These are phyloP conservation scores for Gyromitra esculenta DNA, from an alignment of 2,329 filamentous ascomycete genomes.

Conservation along the genomic window DNA sequence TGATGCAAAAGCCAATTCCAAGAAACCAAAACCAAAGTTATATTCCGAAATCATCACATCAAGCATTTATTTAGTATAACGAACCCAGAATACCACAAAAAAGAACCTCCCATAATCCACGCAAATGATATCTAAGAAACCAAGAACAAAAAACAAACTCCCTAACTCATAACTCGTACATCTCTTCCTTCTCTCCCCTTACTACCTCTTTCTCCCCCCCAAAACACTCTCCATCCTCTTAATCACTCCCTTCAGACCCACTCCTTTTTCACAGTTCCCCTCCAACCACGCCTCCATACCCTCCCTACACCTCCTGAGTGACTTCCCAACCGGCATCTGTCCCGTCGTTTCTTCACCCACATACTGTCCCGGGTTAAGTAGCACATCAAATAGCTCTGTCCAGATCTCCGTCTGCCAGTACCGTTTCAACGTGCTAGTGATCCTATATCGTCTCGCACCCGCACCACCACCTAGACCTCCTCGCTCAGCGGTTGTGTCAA, in stretches of 20 bases:
- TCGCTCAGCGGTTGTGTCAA: conserved; percentile 72
- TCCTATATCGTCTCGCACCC: conserved; percentile 74
- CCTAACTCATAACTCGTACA: conserved; percentile 17
- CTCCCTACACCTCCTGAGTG: conserved; percentile 75
- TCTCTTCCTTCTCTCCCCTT: not conserved
- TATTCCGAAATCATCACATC: not conserved
- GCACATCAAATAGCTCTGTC: conserved; percentile 80
- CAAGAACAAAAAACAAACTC: conserved; percentile 4
- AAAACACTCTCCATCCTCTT: conserved; percentile 67
- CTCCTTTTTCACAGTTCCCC: conserved; percentile 81
- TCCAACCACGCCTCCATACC: conserved; percentile 87
- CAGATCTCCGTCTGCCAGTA: conserved; percentile 98
- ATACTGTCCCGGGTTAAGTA: conserved; percentile 81
- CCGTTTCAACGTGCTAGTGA: conserved; percentile 84
- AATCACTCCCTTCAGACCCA: conserved; percentile 76
- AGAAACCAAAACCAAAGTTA: not conserved
- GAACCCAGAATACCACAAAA: conserved; percentile 5
- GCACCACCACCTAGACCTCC: conserved; percentile 67
- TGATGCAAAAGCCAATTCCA: not conserved
- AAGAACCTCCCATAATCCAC: conserved; percentile 15
- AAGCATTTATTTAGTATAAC: not conserved
- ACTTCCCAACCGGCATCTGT: conserved; percentile 77
- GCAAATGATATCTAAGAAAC: conserved; percentile 26
- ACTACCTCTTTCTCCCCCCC: conserved; percentile 38
- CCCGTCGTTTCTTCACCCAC: conserved; percentile 71